A percentile compares a stretch with the other conserved stretches of the same genome.
Conservation (phyloP, 805 yeast species). For the Ogataea sp. region DNA sequence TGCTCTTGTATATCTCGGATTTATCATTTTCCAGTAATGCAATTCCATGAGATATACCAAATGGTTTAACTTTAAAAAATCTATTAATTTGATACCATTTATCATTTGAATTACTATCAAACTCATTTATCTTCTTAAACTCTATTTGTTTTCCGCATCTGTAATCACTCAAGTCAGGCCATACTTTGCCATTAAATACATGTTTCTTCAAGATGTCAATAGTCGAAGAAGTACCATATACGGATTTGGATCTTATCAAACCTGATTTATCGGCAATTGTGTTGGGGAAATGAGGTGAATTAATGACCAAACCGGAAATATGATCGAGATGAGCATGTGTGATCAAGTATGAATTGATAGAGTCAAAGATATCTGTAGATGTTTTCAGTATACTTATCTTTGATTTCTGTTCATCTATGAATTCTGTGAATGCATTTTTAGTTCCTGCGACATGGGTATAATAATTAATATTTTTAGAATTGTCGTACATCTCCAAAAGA, state of each 20-base stretch:
- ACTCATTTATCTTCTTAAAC: constrained; percentile 7
- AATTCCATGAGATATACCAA: constrained; percentile 30
- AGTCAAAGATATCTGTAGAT: background rate
- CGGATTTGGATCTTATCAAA: constrained; percentile 23
- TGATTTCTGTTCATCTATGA: background rate
- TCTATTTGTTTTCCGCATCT: constrained; percentile 14
- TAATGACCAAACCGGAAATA: constrained; percentile 56
- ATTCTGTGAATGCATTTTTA: background rate
- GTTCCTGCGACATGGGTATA: constrained; percentile 5
- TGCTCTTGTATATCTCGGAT: constrained; percentile 30
- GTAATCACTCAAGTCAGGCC: constrained; percentile 60
- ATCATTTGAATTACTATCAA: constrained; percentile 5
- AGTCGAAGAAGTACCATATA: constrained; percentile 50
- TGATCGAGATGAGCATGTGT: constrained; percentile 89
- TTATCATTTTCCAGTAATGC: background rate
- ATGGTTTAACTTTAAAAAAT: constrained; percentile 33
- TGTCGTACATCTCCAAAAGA: constrained; percentile 10
- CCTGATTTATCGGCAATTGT: constrained; percentile 11
- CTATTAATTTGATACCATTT: constrained; percentile 15
- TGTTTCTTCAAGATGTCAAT: constrained; percentile 41
- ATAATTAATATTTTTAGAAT: constrained; percentile 4
- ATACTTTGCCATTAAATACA: constrained; percentile 64
- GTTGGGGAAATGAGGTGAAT: constrained; percentile 48
- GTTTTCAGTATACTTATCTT: background rate
- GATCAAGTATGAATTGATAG: constrained; percentile 34